Evolutionary conservation across 306 rosid genomes (phyloP), one percentile per base, ranked within the genome.

Genomic region (Vachellia pachyceras): DNA sequence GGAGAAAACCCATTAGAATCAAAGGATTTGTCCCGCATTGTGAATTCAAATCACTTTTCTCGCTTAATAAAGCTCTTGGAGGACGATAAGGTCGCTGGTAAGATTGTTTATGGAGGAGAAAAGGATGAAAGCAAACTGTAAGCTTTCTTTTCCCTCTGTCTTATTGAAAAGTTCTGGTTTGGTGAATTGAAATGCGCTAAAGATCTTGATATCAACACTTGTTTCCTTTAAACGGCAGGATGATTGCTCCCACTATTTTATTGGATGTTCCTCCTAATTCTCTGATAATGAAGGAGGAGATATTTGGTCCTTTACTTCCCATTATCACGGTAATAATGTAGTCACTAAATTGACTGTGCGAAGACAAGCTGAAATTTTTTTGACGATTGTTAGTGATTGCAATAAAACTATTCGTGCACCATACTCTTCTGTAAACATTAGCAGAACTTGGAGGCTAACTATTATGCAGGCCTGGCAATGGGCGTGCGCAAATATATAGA

Each of bases 291-390:
- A 80, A 17, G 36, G 99, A 96, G 71, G 99, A 96, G 84, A 96
- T 96, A 72, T 96, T 96, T 75, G 99, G 99, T 81, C 99, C 99
- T 33, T 86, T 96, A 81, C 97, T 96, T 85, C 98, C 99, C 79
- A 93, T 96, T 84, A 3, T 93, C 82, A 90, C 91, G 85, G 99
- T 95, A 89, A 47, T 92, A 85, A 70, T 71, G 55, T 57, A 71
- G 68, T 77, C 46, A 12, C 35, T 49, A 67, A 22, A 23, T 67
- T n/a, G n/a, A n/a, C n/a, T n/a, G n/a, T n/a, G n/a, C n/a, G n/a
- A n/a, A n/a, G n/a, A n/a, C 58, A 54, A 25, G 45, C 63, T 73
- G 40, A 25, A 55, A 20, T 8, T 23, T 5, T 70, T 18, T 5
- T 36, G 20, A 65, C 37, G 7, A 35, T 37, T 64, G 22, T 61